A percentile compares a stretch with the other conserved stretches of the same genome.
phyloP scores from a whole-genome alignment of 2,329 filamentous ascomycete genomes.

The Cladosporium sp. region DNA sequence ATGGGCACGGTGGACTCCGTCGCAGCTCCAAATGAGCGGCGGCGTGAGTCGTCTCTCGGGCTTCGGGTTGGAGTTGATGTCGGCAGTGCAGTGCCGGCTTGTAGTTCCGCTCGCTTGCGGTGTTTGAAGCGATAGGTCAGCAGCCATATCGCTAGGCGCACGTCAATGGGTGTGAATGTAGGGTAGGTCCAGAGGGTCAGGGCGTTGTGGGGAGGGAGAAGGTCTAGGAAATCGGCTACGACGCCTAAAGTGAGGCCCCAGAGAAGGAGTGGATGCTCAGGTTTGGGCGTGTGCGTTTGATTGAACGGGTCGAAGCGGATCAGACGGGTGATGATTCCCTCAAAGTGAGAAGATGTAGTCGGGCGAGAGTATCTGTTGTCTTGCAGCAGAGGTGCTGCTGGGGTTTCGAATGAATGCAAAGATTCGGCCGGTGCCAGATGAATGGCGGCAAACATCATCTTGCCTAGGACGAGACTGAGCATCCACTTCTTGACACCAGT shows the following conservation, averaged over 20 bases:
- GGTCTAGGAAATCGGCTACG: constrained; percentile 63
- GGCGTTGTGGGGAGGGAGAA: constrained; percentile 60
- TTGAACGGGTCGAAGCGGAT: constrained; percentile 26
- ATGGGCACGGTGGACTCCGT: constrained; percentile 16
- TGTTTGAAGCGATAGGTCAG: constrained; percentile 56
- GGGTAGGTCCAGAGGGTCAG: constrained; percentile 64
- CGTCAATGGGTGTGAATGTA: constrained; percentile 61
- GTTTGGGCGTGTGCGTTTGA: constrained; percentile 30
- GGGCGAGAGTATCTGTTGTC: constrained; percentile 23
- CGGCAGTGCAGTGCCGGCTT: constrained; percentile 25
- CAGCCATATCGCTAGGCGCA: constrained; percentile 56
- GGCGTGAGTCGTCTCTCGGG: constrained; percentile 6
- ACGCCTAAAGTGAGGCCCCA: constrained; percentile 68
- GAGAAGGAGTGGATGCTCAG: constrained; percentile 51
- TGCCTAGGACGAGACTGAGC: constrained; percentile 55
- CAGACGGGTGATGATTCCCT: constrained; percentile 16
- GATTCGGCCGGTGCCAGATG: constrained; percentile 59
- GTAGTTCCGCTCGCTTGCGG: constrained; percentile 40
- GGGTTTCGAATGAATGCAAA: constrained; percentile 48
- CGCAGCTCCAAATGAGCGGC: constrained; percentile 13
- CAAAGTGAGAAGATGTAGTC: constrained; percentile 16
- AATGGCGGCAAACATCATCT: constrained; percentile 66
- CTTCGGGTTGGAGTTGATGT: background rate
- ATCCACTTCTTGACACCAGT: constrained; percentile 52
- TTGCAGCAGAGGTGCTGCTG: constrained; percentile 23